Base-by-base conservation (phyloP, 495 filamentous ascomycete species). In the Hyaloscypha variabilis region DNA sequence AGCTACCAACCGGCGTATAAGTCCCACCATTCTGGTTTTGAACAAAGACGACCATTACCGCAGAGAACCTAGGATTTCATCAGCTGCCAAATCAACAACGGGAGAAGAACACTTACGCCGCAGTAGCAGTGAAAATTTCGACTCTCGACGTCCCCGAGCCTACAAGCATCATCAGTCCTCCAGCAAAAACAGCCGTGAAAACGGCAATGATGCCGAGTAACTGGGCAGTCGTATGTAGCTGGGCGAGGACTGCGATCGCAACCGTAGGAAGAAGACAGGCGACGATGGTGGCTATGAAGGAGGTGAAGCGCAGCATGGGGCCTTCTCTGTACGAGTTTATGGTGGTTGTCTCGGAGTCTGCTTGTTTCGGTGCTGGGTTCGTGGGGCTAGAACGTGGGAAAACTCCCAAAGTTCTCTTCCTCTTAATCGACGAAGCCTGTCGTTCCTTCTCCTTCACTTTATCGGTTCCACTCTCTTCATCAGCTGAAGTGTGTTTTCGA, bases 181-280 rank as follows among this genome's bases (percentile, higher is more conserved):
- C 34, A 19, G 59, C 58, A 39, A 71, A 71, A 25, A 71, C 6
- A 17, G 31, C 31, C 1, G 69, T 71, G 58, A 71, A 69, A 8
- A 67, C 52, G 17, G 58, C 54, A 46, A 71, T 69, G 24, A 64
- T 64, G 23, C 58, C 55, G 13, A 72, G 60, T 28, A 31, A 39
- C n/a, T 69, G 24, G 8, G 31, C n/a, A n/a, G 30, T 23, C 3
- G 17, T 39, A 17, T 67, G 17, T 3, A 62, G 51, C 14, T 26
- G 67, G 14, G 63, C 50, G 17, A 72, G 61, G 8, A 69, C 52
- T 34, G 23, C 60, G 57, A 72, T 72, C 6, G 70, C 67, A 6
- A 62, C 64, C 3, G 58, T 69, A 0, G 70, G 70, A 13, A 72
- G 62, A n/a, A 72, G 34, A 59, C 70, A 72, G 21, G 70, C 67